Percentiles rank a stretch among this genome's conserved stretches.
These are phyloP conservation scores for Fusarium napiforme DNA, from an alignment of 2,329 filamentous ascomycete species.

Conservation along the genomic window DNA sequence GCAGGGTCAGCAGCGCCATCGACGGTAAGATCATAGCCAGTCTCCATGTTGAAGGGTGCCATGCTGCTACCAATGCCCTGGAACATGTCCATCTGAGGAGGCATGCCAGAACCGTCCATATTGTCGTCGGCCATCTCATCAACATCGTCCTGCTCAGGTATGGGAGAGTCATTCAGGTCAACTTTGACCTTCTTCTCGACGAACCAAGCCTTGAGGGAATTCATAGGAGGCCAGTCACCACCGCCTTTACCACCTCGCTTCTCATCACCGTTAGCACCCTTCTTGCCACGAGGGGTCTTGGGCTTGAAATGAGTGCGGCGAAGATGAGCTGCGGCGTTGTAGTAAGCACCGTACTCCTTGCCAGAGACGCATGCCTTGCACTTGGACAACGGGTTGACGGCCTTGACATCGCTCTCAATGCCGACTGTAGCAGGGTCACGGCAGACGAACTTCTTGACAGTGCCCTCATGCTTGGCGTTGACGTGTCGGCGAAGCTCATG, in stretches of 20 bases:
- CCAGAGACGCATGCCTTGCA: constrained; percentile 84
- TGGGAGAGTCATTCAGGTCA: constrained; percentile 52
- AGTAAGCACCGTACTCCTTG: constrained; percentile 90
- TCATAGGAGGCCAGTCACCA: constrained; percentile 44
- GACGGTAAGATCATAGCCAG: constrained; percentile 38
- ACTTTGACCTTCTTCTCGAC: constrained; percentile 60
- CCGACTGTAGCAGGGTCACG: constrained; percentile 61
- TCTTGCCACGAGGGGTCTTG: constrained; percentile 60
- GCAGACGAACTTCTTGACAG: constrained; percentile 68
- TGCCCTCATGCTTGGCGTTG: constrained; percentile 69
- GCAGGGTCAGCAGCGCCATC: constrained; percentile 31
- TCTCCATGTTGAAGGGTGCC: constrained; percentile 35
- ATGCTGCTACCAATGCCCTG: constrained; percentile 40
- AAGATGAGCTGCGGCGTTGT: constrained; percentile 93
- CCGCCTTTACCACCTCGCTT: constrained; percentile 62
- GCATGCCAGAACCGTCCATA: constrained; percentile 27
- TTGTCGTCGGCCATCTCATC: constrained; percentile 43
- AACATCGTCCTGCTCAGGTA: constrained; percentile 47
- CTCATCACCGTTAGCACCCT: constrained; percentile 54
- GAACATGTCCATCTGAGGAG: constrained; percentile 37
- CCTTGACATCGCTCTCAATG: constrained; percentile 57
- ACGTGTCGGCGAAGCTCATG: constrained; percentile 81
- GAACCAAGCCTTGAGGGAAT: constrained; percentile 64
- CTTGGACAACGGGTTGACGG: constrained; percentile 73
- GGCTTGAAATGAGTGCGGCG: constrained; percentile 88